Base-by-base conservation (phyloP, 768 basidiomycete species). In the Trametes cinnabarina region DNA sequence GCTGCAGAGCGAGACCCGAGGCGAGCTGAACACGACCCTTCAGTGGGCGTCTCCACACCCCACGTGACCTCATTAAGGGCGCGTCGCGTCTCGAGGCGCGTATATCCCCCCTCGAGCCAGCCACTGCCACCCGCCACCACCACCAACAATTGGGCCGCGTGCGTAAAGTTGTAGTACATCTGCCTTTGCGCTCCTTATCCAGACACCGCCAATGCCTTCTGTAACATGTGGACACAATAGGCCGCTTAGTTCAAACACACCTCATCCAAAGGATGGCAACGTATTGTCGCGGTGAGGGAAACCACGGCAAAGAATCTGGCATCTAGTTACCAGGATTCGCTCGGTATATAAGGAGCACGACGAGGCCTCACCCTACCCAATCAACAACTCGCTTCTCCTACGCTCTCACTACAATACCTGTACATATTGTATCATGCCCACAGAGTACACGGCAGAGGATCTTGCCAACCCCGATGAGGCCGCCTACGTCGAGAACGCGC, bases 11-110 rank as follows among this genome's bases (percentile, higher is more conserved):
- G 26, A 14, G 54, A 47, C 7, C 7, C 30, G 30, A 32, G 30
- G 54, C 54, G 54, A 55, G 54, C 54, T 55, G 43, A 55, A 55
- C 54, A 55, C 54, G 54, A 55, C 54, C 54, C 54, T 54, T 55
- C 37, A 55, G 48, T 55, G 54, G 46, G 54, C 54, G 54, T 26
- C 54, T 55, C 22, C 9, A 1, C 4, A 15, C 37, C 3, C 28
- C 57, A 58, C 57, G 57, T 58, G 57, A 58, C 22, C 43, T 51
- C 43, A 58, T 57, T 50, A 51, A 57, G 44, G 30, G 57, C 46
- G 57, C 54, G 54, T 55, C 46, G 37, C 53, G 53, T 55, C 53
- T 32, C 30, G 30, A 32, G 12, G 30, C 6, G 30, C 6, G 30
- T 12, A 7, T 32, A 32, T 7, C 7, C 30, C 7, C 30, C 7